Conservation (phyloP, 2,329 filamentous ascomycete genomes). For the Talaromyces sp. region DNA sequence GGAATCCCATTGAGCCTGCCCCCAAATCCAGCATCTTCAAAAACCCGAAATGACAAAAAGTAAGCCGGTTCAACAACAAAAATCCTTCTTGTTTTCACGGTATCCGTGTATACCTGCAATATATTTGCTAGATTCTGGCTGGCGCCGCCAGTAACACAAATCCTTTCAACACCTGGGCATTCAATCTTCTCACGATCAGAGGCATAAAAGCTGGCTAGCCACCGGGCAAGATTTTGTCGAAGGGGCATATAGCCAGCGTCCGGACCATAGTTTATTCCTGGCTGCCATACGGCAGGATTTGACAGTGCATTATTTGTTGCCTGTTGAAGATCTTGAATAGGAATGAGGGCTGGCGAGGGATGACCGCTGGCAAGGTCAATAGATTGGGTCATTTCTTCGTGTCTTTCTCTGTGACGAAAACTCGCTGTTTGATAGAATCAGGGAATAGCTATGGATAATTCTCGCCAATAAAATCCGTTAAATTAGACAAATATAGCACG, state of each 20-base stretch:
- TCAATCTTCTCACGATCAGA: background rate
- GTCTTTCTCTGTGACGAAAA: background rate
- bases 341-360: constrained; percentile 1
- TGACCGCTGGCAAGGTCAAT: constrained; percentile 1
- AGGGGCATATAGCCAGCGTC: background rate
- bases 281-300: background rate
- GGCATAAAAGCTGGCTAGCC: constrained; percentile 1
- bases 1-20: constrained; percentile 1
- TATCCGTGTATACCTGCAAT: constrained; percentile 1
- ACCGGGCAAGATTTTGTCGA: background rate
- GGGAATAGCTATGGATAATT: background rate
- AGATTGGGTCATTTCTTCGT: background rate
- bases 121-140: constrained; percentile 1
- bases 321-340: background rate
- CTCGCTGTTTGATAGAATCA: background rate
- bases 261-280: background rate
- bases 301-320: background rate
- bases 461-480: background rate
- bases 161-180: background rate
- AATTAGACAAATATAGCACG: background rate
- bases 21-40: constrained; percentile 2
- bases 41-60: background rate
- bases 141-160: constrained; percentile 2
- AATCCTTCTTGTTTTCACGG: background rate
- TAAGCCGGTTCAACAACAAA: background rate